These are phyloP conservation scores for Carex myosuroides DNA, from an alignment of 176 grass and related monocot species.

Conservation along the genomic window DNA sequence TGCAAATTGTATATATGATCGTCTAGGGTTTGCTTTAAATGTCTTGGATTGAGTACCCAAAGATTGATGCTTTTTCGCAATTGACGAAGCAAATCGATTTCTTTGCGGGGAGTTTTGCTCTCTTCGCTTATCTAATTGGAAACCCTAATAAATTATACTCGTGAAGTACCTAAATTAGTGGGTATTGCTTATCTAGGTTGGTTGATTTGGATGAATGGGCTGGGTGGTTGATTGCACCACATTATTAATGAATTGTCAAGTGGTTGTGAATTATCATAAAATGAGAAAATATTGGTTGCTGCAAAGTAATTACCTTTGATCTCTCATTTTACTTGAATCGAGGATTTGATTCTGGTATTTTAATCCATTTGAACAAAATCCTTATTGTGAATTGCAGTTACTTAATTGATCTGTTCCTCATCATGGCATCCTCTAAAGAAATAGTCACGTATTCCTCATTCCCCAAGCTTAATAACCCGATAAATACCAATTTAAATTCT, in stretches of 20 bases:
- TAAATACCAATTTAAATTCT: slow-evolving; percentile 25
- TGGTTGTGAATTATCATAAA: background rate
- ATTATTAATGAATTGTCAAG: background rate
- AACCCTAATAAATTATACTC: background rate
- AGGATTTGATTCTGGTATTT: background rate
- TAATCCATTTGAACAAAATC: background rate
- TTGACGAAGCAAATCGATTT: background rate
- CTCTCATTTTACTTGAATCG: background rate
- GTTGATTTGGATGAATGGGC: background rate
- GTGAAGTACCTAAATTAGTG: background rate
- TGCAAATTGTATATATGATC: background rate
- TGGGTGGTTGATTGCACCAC: background rate
- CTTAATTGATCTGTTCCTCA: background rate
- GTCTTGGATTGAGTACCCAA: background rate
- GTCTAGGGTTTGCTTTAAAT: background rate
- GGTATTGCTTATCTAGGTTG: background rate
- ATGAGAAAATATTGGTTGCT: background rate
- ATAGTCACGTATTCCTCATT: slow-evolving; percentile 35
- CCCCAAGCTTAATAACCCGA: slow-evolving; percentile 23
- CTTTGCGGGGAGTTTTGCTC: background rate
- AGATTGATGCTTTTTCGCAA: background rate
- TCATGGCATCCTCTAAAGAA: slow-evolving; percentile 32
- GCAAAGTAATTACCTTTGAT: background rate
- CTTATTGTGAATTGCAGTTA: slow-evolving; percentile 21
- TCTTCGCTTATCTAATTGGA: background rate